These are phyloP conservation scores for Stereocaulon alpinum DNA, from an alignment of 495 filamentous ascomycete genomes.

Conservation along the genomic window DNA sequence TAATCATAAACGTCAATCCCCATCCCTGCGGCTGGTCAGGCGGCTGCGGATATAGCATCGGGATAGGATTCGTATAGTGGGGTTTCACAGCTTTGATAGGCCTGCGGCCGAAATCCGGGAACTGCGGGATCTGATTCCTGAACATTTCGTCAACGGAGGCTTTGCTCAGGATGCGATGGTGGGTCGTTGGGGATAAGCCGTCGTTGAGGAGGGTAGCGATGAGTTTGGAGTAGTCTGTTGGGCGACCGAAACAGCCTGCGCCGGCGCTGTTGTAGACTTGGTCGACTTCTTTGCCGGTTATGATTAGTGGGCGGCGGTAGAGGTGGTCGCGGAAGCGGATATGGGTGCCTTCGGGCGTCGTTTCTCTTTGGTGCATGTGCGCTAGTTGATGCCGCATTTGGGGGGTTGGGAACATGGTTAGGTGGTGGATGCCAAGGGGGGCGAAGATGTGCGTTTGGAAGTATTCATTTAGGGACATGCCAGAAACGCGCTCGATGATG, in stretches of 20 bases:
- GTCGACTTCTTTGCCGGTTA: slow-evolving; percentile 26
- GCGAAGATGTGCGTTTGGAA: slow-evolving; percentile 45
- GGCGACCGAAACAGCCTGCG: slow-evolving; percentile 43
- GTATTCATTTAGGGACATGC: slow-evolving; percentile 44
- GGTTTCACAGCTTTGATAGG: slow-evolving; percentile 39
- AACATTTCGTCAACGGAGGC: slow-evolving; percentile 50
- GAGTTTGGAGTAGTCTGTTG: slow-evolving; percentile 42
- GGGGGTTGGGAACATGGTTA: slow-evolving; percentile 43
- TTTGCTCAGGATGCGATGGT: slow-evolving; percentile 34
- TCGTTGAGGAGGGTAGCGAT: slow-evolving; percentile 41
- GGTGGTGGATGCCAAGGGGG: slow-evolving; percentile 43
- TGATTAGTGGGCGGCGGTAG: slow-evolving; percentile 33
- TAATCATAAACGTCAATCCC: slow-evolving; percentile 49
- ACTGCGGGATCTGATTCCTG: slow-evolving; percentile 46
- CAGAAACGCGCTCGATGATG: slow-evolving; percentile 41
- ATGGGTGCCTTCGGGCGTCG: slow-evolving; percentile 26
- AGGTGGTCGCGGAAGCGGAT: slow-evolving; percentile 39
- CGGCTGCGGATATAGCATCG: slow-evolving; percentile 40
- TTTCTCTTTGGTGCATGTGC: slow-evolving; percentile 36
- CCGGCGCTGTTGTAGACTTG: slow-evolving; percentile 44
- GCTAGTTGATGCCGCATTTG: slow-evolving; percentile 42
- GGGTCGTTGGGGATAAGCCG: slow-evolving; percentile 40
- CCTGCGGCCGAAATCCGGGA: slow-evolving; percentile 40
- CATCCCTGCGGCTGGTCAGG: slow-evolving; percentile 46
- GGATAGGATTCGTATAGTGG: slow-evolving; percentile 35